Conservation (phyloP, 108 stramenopile species). For the Cyclotella sp. region DNA sequence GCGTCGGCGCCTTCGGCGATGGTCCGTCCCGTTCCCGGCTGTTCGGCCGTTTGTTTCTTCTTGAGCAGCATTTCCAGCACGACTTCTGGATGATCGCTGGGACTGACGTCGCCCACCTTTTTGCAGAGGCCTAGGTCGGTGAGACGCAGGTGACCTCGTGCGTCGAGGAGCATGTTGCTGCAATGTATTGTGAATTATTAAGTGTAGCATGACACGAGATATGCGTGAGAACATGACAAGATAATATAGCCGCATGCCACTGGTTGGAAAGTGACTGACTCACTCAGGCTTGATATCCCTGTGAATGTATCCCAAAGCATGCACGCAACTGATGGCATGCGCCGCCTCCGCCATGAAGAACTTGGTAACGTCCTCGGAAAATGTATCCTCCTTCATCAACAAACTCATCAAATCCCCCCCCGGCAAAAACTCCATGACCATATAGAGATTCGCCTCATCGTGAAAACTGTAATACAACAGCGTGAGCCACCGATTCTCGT, state of each 20-base stretch:
- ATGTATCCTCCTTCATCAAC: constrained; percentile 93
- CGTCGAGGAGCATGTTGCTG: constrained; percentile 93
- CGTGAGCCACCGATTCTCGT: constrained; percentile 95
- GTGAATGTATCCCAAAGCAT: constrained; percentile 98
- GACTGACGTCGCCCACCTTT: constrained; percentile 93
- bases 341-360: constrained; percentile 99
- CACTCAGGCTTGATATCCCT: constrained; percentile 98
- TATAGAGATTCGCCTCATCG: constrained; percentile 92
- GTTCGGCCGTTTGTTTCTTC: constrained; percentile 51
- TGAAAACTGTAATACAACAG: constrained; percentile 96
- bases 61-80: constrained; percentile 73
- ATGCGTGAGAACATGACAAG: no score
- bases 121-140: constrained; percentile 99
- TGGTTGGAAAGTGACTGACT: no score
- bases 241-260: no score
- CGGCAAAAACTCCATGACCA: constrained; percentile 99
- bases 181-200: no score
- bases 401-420: constrained; percentile 99
- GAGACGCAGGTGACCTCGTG: constrained; percentile 97
- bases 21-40: constrained; percentile 13
- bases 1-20: constrained; percentile 48
- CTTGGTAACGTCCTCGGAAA: constrained; percentile 88
- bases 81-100: constrained; percentile 84
- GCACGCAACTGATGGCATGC: constrained; percentile 93
- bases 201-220: no score